Evolutionary conservation across 345 rosid genomes (phyloP).

Genomic region (Citrus sp.): DNA sequence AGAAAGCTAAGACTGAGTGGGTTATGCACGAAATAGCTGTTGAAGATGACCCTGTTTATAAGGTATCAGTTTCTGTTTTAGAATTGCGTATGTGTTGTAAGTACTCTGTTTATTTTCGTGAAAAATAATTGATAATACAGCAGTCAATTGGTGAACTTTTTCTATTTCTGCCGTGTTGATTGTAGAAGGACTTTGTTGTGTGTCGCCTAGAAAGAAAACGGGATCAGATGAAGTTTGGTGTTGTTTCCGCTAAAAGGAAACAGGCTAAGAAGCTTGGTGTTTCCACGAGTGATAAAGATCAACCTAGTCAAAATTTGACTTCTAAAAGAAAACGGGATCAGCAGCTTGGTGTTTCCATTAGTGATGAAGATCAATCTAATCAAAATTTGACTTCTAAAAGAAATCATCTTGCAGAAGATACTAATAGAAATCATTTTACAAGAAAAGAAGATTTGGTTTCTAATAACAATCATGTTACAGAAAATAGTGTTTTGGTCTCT

Average conservation of each 20-base stretch:
- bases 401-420: no score
- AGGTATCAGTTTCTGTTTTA: neutral
- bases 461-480: neutral
- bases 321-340: neutral
- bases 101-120: neutral
- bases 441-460: neutral
- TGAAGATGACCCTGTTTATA: neutral
- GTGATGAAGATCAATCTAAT: neutral
- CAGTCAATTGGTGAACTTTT: no score
- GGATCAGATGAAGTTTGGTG: no score
- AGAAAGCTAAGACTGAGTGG: neutral
- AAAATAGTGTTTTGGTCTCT: no score
- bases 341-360: neutral
- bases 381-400: neutral
- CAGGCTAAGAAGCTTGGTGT: no score
- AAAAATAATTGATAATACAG: neutral
- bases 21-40: neutral
- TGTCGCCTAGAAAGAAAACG: neutral
- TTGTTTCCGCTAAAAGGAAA: no score
- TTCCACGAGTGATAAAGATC: no score
- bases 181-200: conserved; percentile 6
- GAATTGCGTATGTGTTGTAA: neutral
- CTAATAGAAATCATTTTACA: neutral
- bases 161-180: neutral
- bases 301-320: no score